Percentiles rank a stretch among this genome's conserved stretches.
These are phyloP conservation scores for Nymphaea thermarum DNA, from an alignment of 164 flowering plant genomes.

Conservation along the genomic window DNA sequence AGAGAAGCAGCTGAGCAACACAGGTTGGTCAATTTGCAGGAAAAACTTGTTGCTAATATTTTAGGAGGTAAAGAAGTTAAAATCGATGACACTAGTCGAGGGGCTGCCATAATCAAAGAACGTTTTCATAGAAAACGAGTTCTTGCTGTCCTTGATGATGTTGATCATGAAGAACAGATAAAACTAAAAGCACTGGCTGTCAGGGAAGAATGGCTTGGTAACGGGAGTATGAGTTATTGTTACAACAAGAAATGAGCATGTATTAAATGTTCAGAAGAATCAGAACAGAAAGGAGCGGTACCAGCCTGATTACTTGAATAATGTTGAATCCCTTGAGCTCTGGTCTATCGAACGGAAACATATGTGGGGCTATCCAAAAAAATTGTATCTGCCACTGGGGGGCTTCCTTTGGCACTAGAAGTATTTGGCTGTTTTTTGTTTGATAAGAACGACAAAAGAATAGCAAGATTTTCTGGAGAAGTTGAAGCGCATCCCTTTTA, in stretches of 20 bases:
- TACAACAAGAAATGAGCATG: conserved; percentile 5
- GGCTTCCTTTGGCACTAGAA: conserved; percentile 1
- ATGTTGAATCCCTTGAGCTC: background rate
- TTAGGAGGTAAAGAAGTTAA: background rate
- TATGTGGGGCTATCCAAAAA: conserved; percentile 2
- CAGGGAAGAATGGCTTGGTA: conserved; percentile 9
- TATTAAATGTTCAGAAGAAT: conserved; percentile 1
- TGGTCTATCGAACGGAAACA: background rate
- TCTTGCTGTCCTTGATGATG: conserved; percentile 23
- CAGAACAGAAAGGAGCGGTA: too few relatives aligned
- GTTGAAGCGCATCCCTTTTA: conserved; percentile 1
- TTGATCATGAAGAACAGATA: conserved; percentile 7
- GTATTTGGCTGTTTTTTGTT: conserved; percentile 2
- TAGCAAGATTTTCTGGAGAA: background rate
- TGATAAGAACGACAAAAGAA: background rate
- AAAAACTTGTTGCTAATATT: background rate
- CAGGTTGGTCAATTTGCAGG: background rate
- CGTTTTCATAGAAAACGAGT: conserved; percentile 2
- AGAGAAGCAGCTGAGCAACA: background rate
- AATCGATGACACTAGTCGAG: conserved; percentile 1
- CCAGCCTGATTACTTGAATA: background rate
- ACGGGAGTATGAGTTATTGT: conserved; percentile 12
- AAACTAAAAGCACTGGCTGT: conserved; percentile 5
- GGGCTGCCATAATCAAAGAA: background rate
- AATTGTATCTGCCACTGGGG: background rate